phyloP scores from a whole-genome alignment of 768 basidiomycete genomes.

The Boletus rubescentipes region DNA sequence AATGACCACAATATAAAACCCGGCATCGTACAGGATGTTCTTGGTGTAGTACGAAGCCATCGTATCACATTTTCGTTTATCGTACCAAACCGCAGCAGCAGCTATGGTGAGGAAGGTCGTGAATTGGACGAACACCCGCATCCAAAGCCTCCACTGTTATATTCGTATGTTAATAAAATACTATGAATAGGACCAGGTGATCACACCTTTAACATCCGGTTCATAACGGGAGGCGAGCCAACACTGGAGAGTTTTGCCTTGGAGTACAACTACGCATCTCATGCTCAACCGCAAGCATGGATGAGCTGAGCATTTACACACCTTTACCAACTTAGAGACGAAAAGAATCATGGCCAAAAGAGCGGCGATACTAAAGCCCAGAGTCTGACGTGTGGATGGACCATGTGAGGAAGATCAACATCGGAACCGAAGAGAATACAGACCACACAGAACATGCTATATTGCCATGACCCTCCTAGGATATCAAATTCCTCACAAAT shows the following conservation, averaged over 20 bases:
- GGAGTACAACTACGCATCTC: slow-evolving; percentile 39
- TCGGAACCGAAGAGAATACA: slow-evolving; percentile 13
- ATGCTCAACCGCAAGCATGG: not conserved
- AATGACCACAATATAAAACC: slow-evolving; percentile 39
- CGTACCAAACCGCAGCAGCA: slow-evolving; percentile 48
- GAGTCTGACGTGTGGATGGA: slow-evolving; percentile 32
- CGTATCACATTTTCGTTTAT: slow-evolving; percentile 41
- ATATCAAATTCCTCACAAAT: slow-evolving; percentile 42
- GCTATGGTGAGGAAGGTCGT: slow-evolving; percentile 49
- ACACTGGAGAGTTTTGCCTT: slow-evolving; percentile 48
- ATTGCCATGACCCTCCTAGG: slow-evolving; percentile 44
- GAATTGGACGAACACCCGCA: slow-evolving; percentile 49
- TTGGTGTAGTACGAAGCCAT: slow-evolving; percentile 35
- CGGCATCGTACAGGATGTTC: slow-evolving; percentile 39
- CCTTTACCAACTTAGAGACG: slow-evolving; percentile 44
- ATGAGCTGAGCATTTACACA: slow-evolving; percentile 15
- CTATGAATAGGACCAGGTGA: not conserved
- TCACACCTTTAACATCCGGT: slow-evolving; percentile 47
- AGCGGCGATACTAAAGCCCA: slow-evolving; percentile 38
- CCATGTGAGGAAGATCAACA: not conserved
- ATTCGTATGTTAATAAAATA: not conserved
- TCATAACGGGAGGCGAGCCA: slow-evolving; percentile 44
- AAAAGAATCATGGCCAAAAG: slow-evolving; percentile 40
- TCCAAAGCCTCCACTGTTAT: slow-evolving; percentile 46
- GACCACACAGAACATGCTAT: slow-evolving; percentile 32